These are phyloP conservation scores for Mediolabrus comicus DNA, from an alignment of 108 stramenopile species.

Conservation along the genomic window DNA sequence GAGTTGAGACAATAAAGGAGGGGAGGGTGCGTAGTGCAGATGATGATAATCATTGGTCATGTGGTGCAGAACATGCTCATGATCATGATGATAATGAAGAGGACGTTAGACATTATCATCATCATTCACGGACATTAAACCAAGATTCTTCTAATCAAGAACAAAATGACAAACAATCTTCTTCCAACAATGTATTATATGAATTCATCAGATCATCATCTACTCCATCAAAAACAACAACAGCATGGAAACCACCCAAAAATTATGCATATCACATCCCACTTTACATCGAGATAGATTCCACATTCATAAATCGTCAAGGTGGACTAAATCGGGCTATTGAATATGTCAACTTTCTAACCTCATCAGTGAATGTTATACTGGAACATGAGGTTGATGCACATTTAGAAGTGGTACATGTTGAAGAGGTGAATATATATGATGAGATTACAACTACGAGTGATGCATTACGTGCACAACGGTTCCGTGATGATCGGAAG, in stretches of 20 bases:
- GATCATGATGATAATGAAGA: not conserved
- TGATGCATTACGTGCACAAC: conserved; percentile 18
- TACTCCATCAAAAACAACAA: not conserved
- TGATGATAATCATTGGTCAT: not conserved
- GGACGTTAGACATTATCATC: not conserved
- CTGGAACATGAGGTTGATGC: conserved; percentile 41
- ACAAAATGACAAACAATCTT: not conserved
- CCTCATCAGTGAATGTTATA: conserved; percentile 25
- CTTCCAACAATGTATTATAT: not conserved
- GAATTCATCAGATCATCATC: not conserved
- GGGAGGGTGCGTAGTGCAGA: not conserved
- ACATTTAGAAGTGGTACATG: conserved; percentile 28
- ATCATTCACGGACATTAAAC: not conserved
- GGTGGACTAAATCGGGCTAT: conserved; percentile 13
- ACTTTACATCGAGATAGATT: conserved; percentile 25
- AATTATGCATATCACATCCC: conserved; percentile 26
- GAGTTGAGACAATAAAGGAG: not conserved
- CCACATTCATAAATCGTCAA: conserved; percentile 23
- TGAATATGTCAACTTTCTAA: conserved; percentile 37
- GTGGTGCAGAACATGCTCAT: not conserved
- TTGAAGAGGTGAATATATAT: conserved; percentile 23
- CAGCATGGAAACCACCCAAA: conserved; percentile 25
- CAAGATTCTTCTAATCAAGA: too few relatives aligned
- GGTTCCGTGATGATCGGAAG: not conserved
- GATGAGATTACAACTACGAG: conserved; percentile 14